Evolutionary conservation across 192 early-diverging fungal genomes (phyloP).

Genomic region (Coemansia sp.): DNA sequence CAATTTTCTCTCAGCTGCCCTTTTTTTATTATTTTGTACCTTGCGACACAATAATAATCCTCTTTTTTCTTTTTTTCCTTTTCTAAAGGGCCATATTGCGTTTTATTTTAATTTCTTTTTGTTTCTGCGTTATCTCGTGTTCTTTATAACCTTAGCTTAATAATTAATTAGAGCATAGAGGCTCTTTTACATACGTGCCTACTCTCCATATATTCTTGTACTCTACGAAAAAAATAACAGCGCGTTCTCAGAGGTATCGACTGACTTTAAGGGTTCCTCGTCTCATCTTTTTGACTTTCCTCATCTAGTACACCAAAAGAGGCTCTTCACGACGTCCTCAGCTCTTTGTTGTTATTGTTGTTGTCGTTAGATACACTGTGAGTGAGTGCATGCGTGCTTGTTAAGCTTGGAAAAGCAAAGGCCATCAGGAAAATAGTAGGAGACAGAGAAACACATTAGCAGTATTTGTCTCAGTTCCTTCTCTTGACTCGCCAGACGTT

Average conservation of each 20-base stretch:
- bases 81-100: neutral
- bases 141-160: neutral
- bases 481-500: constrained; percentile 1
- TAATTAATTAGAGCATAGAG: neutral
- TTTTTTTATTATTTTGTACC: neutral
- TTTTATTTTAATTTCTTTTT: neutral
- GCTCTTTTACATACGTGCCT: constrained; percentile 2
- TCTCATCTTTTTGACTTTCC: neutral
- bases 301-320: neutral
- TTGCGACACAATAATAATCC: constrained; percentile 9
- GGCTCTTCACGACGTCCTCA: no score
- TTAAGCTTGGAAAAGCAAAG: neutral
- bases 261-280: neutral
- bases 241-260: neutral
- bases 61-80: constrained; percentile 6
- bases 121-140: neutral
- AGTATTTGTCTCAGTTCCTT: constrained; percentile 8
- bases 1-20: neutral
- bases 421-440: neutral
- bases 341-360: neutral
- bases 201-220: neutral
- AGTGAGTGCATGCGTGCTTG: neutral
- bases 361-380: neutral
- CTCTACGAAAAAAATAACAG: neutral
- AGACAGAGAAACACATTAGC: constrained; percentile 11